phyloP scores from a whole-genome alignment of 1,284 basidiomycete genomes.

The Porogramme epimiltina region DNA sequence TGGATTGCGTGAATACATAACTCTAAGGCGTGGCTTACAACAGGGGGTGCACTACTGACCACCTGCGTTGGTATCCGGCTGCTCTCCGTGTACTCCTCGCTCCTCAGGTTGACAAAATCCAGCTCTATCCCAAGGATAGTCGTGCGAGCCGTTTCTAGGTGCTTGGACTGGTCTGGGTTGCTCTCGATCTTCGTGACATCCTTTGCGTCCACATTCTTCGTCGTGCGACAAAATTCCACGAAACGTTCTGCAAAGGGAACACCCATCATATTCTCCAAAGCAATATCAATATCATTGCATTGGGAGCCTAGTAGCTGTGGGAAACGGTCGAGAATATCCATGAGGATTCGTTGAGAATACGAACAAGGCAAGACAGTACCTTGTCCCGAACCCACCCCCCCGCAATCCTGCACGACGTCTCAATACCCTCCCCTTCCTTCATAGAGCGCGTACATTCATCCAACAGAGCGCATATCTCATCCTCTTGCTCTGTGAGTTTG shows the following conservation, averaged over 20 bases:
- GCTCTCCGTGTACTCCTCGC: conserved; percentile 86
- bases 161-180: conserved; percentile 98
- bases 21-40: not conserved
- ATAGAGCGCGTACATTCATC: conserved; percentile 66
- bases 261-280: conserved; percentile 89
- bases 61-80: conserved; percentile 91
- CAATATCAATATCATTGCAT: conserved; percentile 95
- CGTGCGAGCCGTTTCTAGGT: conserved; percentile 95
- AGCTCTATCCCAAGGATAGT: conserved; percentile 83
- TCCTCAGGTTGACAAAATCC: conserved; percentile 94
- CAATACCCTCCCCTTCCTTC: conserved; percentile 49
- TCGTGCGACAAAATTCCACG: conserved; percentile 62
- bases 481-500: conserved; percentile 57
- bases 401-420: conserved; percentile 82
- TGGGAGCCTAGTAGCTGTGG: conserved; percentile 78
- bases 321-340: not conserved
- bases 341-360: not conserved
- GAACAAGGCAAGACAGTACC: conserved; percentile 56
- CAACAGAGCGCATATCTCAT: conserved; percentile 62
- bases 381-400: conserved; percentile 99
- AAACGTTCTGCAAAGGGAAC: conserved; percentile 87
- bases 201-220: conserved; percentile 58
- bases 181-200: conserved; percentile 83
- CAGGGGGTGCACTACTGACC: conserved; percentile 45
- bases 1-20: not conserved